Evolutionary conservation across 345 rosid genomes (phyloP), one percentile per base, ranked within the genome.

Genomic region (Linum tenue): DNA sequence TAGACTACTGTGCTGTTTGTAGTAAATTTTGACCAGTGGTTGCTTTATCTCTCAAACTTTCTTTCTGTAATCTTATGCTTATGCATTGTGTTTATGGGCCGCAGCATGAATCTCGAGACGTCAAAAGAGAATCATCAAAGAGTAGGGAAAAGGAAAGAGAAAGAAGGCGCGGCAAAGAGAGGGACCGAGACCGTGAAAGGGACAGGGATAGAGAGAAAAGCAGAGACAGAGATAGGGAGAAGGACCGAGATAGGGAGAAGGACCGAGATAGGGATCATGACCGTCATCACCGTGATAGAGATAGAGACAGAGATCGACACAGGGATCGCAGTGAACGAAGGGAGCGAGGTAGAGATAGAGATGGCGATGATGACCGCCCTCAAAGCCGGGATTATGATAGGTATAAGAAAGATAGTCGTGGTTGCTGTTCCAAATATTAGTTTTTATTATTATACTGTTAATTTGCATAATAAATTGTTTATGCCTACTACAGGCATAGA

Each of bases 161-260:
- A 37, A 57, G 22, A 37, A 10, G 36, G 35, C 60, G 37, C 7
- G 60, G 16, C 60, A 16, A 35, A 35, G 60, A 56, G 9, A 56
- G 9, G 59, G 31, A 31, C 22, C 60, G 60, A 37, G 60, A 57
- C 60, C 36, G 60, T 35, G 60, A 16, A 37, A 57, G 60, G 60
- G 38, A 37, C 12, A 57, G 38, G 60, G 60, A 57, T 17, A 57
- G 60, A 10, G 60, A 56, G 16, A 56, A 35, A 35, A 56, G 60
- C 60, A 56, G 60, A 31, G 60, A 56, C 37, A 56, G 60, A 31
- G 59, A 57, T 57, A 57, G 60, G 60, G 31, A n/a, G 11, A 57
- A 36, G 31, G 60, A 56, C 36, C 51, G 51, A 44, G 51, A 44
- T 44, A 44, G 53, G 53, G 53, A 48, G 8, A 11, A 15, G 8